Base-by-base conservation (phyloP, 2,329 filamentous ascomycete species). In the Cladosporium sp. region DNA sequence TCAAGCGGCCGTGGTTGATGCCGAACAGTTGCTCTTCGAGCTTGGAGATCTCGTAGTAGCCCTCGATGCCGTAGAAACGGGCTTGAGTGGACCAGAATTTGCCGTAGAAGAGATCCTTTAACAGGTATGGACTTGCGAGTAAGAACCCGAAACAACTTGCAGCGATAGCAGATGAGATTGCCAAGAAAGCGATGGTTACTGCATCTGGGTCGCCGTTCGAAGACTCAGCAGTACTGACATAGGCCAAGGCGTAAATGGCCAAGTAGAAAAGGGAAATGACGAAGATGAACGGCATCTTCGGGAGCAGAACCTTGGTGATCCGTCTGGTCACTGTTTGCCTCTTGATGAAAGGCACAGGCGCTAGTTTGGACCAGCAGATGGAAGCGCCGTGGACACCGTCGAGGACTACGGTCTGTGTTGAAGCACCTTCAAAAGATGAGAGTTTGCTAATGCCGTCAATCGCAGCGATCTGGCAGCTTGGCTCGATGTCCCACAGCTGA, bases 331-430 rank as follows among this genome's bases (percentile, higher is more conserved):
- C 12, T 12, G 59, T 62, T 18, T 21, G 26, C 11, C 59, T 21
- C 59, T 61, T 61, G 59, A 49, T 36, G 30, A 62, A 62, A 52
- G 28, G 21, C 26, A 28, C 26, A 18, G 41, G 41, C 18, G 41
- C 41, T 18, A 65, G 24, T 21, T 59, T 65, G 18, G 52, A 59
- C 63, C 63, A 65, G 14, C 55, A 30, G 26, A 65, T 65, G 6
- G 34, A 36, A n/a, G 63, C 30, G 18, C 63, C 55, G 21, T 32
- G 24, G 4, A 51, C 54, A 3, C 44, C 63, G n/a, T 59, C 63
- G 34, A 65, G 34, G 6, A 65, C 18, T 30, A 65, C 44, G 21
- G 41, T 44, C 18, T 44, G 18, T 10, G 41, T n/a, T 44, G 41
- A 5, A 44, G 18, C 41, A 3, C 6, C 41, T 8, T 21, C 18